These are phyloP conservation scores for Bimuria novae-zelandiae DNA, from an alignment of 2,329 filamentous ascomycete genomes.

Conservation along the genomic window DNA sequence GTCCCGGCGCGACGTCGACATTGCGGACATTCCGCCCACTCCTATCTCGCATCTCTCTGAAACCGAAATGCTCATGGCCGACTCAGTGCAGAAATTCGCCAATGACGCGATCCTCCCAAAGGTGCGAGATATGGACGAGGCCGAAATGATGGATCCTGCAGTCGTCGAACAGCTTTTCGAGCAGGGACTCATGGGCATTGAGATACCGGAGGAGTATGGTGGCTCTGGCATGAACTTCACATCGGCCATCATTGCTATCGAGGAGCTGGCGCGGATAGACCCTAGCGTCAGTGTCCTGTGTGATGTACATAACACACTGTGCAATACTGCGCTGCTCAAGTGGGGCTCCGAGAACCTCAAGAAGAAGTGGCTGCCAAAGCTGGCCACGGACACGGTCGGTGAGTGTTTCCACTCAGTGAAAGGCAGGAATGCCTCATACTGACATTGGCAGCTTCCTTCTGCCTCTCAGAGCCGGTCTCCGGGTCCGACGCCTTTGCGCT, in stretches of 20 bases:
- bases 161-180: constrained; percentile 95
- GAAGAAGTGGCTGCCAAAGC: constrained; percentile 84
- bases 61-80: constrained; percentile 84
- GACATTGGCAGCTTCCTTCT: constrained; percentile 70
- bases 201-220: constrained; percentile 96
- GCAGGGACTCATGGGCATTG: constrained; percentile 94
- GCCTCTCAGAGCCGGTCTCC: constrained; percentile 87
- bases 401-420: constrained; percentile 10
- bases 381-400: constrained; percentile 86
- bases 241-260: constrained; percentile 91
- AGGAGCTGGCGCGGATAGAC: constrained; percentile 92
- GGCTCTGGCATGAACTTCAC: constrained; percentile 99
- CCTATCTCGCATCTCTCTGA: constrained; percentile 94
- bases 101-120: constrained; percentile 86
- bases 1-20: constrained; percentile 50
- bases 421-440: not conserved
- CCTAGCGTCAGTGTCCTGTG: constrained; percentile 93
- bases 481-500: constrained; percentile 96
- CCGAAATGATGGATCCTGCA: constrained; percentile 85
- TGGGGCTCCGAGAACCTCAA: constrained; percentile 77
- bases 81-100: constrained; percentile 89
- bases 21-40: constrained; percentile 81
- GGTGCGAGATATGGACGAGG: constrained; percentile 96
- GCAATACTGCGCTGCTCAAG: constrained; percentile 90
- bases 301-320: constrained; percentile 97